Percentiles rank a stretch among this genome's conserved stretches.
Evolutionary conservation across 371 early-diverging fungal genomes (phyloP).

Genomic region (Synchytrium microbalum): DNA sequence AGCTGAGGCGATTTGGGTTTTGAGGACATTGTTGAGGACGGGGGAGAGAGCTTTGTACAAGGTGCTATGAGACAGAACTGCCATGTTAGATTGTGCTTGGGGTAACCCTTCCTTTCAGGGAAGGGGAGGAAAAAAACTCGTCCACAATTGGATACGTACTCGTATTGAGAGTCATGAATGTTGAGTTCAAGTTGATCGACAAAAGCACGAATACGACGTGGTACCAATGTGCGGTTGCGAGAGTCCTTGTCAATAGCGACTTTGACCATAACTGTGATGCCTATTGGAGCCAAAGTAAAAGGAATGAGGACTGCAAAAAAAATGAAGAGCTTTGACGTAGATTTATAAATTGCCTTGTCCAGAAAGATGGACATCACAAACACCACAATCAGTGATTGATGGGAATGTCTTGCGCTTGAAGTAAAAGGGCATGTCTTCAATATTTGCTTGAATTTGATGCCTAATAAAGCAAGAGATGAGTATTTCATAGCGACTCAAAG

Average conservation of each 20-base stretch:
- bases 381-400: slow-evolving; percentile 48
- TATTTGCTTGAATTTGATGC: slow-evolving; percentile 33
- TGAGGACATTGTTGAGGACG: slow-evolving; percentile 37
- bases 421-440: slow-evolving; percentile 47
- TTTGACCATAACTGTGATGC: slow-evolving; percentile 32
- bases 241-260: slow-evolving; percentile 29
- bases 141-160: slow-evolving; percentile 22
- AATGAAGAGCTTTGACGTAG: too few relatives aligned
- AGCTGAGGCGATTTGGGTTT: slow-evolving; percentile 39
- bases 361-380: slow-evolving; percentile 39
- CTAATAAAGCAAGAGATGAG: slow-evolving; percentile 21
- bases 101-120: not conserved
- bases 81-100: not conserved
- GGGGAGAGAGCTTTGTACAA: slow-evolving; percentile 42
- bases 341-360: slow-evolving; percentile 27
- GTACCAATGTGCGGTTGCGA: slow-evolving; percentile 24
- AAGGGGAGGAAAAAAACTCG: not conserved
- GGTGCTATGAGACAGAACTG: slow-evolving; percentile 14
- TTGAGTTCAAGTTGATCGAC: slow-evolving; percentile 44
- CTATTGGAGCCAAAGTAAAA: too few relatives aligned
- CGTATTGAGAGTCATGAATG: slow-evolving; percentile 37
- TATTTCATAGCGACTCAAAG: not conserved
- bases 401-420: slow-evolving; percentile 51
- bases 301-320: too few relatives aligned
- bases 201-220: slow-evolving; percentile 28